Conservation (phyloP, 495 filamentous ascomycete genomes). For the Tuber borchii region DNA sequence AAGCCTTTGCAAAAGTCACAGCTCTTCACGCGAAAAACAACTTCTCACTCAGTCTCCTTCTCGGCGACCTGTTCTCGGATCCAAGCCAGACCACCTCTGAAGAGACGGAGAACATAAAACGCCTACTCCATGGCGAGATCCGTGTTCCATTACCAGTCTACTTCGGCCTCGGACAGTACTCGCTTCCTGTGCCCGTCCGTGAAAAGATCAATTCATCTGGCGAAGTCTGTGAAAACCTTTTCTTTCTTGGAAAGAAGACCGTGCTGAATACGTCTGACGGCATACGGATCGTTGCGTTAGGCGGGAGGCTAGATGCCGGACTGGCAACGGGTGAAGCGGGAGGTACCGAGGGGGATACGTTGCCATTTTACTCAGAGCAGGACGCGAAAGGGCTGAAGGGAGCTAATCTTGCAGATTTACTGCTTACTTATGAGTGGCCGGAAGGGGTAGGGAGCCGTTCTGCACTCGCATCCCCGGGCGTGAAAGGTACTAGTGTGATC, state of each 20-base stretch:
- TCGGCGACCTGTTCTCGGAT: constrained; percentile 69
- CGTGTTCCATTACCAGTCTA: constrained; percentile 73
- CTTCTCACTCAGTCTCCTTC: constrained; percentile 75
- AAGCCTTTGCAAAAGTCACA: constrained; percentile 69
- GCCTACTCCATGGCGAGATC: constrained; percentile 63
- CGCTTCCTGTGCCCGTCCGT: constrained; percentile 61
- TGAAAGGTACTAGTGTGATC: constrained; percentile 49
- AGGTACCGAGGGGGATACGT: constrained; percentile 44
- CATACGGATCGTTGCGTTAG: constrained; percentile 72
- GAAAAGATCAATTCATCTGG: constrained; percentile 67
- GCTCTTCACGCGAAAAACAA: constrained; percentile 74
- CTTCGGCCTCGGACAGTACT: constrained; percentile 65
- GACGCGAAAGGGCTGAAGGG: constrained; percentile 69
- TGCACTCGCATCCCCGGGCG: constrained; percentile 44
- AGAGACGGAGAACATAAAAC: constrained; percentile 31
- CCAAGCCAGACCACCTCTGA: constrained; percentile 29
- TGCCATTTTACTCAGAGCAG: constrained; percentile 63
- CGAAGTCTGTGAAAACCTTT: constrained; percentile 79
- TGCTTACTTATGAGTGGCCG: constrained; percentile 84
- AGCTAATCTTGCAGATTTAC: constrained; percentile 69
- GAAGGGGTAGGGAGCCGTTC: constrained; percentile 53
- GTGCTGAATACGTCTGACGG: constrained; percentile 85
- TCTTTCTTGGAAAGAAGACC: constrained; percentile 76
- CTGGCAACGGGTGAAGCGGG: constrained; percentile 51
- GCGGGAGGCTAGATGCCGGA: constrained; percentile 57